Base-by-base conservation (phyloP, 352 stramenopile species). In the Phytopythium mirpurense region DNA sequence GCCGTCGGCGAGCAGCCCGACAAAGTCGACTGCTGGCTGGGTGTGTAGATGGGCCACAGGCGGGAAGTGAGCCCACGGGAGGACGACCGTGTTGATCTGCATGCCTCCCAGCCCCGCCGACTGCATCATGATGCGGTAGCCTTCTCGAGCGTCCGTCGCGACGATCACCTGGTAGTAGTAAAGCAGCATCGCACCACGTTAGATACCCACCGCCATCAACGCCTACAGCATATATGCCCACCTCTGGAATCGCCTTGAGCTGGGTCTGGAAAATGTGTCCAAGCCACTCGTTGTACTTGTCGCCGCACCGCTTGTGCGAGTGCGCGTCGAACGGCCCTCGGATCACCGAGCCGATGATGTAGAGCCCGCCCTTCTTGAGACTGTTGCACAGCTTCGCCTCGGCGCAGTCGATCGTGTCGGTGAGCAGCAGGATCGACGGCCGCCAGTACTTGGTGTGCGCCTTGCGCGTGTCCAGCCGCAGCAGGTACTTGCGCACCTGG, bases 361-460 rank as follows among this genome's bases (percentile, higher is more conserved):
- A 93, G 1, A 93, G 62, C 8, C 83, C 83, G 18, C 83, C 83
- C 57, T 93, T 93, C 58, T 93, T 93, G 6, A 93, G 66, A 19
- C 65, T 76, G 57, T 89, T 81, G 61, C 76, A 86, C n/a, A 91
- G 63, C 21, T 69, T 66, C 16, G 91, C 63, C 54, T 77, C 59
- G 1, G 63, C 19, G 14, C 53, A 59, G 24, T 67, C 52, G 43
- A 76, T 78, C 8, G 68, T 57, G 18, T 63, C 68, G 27, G 74
- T 72, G 21, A 89, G 66, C n/a, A 90, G 48, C 46, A 93, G 51
- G 42, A 93, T 66, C n/a, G 78, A 83, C 21, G 82, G 82, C 0
- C 82, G 66, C 82, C 82, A 93, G 60, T 75, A 88, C 67, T 93
- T 93, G 50, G 74, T 79, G 52, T 93, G 82, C 15, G 68, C 70